These are phyloP conservation scores for Mitragyna speciosa DNA, from an alignment of 257 asterid genomes.

Conservation along the genomic window DNA sequence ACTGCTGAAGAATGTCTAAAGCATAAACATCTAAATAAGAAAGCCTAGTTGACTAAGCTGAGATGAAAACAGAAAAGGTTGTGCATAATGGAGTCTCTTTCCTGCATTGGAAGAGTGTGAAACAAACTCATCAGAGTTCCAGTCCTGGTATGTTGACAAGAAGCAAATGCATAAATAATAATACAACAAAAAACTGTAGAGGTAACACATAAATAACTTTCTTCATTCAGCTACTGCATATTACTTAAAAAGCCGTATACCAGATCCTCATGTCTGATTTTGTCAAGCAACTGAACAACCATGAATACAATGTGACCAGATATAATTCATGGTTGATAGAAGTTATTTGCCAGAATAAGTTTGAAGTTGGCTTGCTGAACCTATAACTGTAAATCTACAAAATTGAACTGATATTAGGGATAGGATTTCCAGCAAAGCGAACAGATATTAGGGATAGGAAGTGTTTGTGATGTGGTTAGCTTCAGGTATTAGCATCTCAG, in stretches of 20 bases:
- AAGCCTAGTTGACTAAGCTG: background rate
- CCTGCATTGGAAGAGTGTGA: background rate
- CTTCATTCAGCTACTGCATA: too few relatives aligned
- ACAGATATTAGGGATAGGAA: background rate
- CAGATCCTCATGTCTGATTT: background rate
- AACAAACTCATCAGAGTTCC: background rate
- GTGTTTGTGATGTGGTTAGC: background rate
- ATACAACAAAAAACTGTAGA: background rate
- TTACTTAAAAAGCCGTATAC: too few relatives aligned
- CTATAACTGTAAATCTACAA: background rate
- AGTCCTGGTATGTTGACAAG: background rate
- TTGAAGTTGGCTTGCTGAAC: background rate
- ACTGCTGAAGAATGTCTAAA: background rate
- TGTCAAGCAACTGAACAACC: background rate
- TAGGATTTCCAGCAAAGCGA: too few relatives aligned
- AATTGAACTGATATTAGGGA: too few relatives aligned
- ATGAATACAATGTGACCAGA: background rate
- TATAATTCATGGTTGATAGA: background rate
- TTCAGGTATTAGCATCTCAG: background rate
- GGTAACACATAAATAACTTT: background rate
- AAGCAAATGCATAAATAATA: background rate
- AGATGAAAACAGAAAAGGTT: background rate
- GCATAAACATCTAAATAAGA: background rate
- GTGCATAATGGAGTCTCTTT: background rate
- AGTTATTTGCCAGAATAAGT: background rate